These are phyloP conservation scores for Colletotrichum tofieldiae DNA, from an alignment of 2,329 filamentous ascomycete genomes.

Conservation along the genomic window DNA sequence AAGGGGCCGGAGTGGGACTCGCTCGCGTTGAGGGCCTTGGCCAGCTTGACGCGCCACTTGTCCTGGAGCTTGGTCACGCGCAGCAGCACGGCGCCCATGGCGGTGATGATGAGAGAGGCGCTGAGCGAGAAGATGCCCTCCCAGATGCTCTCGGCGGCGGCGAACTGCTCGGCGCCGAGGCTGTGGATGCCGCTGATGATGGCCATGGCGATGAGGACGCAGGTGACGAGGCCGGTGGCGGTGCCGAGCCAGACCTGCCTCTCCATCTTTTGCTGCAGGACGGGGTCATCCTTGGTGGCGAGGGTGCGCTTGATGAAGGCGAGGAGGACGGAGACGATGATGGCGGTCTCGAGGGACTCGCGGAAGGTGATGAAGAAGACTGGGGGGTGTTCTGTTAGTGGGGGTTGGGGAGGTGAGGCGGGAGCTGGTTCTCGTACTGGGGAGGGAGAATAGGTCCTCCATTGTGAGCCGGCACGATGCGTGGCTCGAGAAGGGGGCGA, in stretches of 20 bases:
- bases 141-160: conserved; percentile 75
- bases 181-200: conserved; percentile 60
- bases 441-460: conserved; percentile 44
- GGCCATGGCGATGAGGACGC: conserved; percentile 43
- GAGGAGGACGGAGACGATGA: conserved; percentile 77
- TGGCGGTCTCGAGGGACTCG: conserved; percentile 76
- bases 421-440: conserved; percentile 26
- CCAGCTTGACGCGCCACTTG: conserved; percentile 78
- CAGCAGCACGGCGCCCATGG: conserved; percentile 77
- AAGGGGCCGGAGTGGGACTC: conserved; percentile 23
- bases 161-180: conserved; percentile 70
- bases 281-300: conserved; percentile 66
- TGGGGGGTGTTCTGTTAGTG: conserved; percentile 10
- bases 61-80: conserved; percentile 77
- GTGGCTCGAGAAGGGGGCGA: background rate
- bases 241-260: conserved; percentile 73
- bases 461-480: conserved; percentile 10
- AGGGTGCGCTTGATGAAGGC: conserved; percentile 78
- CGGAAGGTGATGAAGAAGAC: conserved; percentile 82
- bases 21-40: conserved; percentile 62
- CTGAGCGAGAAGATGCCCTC: conserved; percentile 75
- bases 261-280: conserved; percentile 69
- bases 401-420: background rate
- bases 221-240: conserved; percentile 39
- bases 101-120: conserved; percentile 74